phyloP scores from a whole-genome alignment of 2,329 filamentous ascomycete species.

The Fusarium sp. region DNA sequence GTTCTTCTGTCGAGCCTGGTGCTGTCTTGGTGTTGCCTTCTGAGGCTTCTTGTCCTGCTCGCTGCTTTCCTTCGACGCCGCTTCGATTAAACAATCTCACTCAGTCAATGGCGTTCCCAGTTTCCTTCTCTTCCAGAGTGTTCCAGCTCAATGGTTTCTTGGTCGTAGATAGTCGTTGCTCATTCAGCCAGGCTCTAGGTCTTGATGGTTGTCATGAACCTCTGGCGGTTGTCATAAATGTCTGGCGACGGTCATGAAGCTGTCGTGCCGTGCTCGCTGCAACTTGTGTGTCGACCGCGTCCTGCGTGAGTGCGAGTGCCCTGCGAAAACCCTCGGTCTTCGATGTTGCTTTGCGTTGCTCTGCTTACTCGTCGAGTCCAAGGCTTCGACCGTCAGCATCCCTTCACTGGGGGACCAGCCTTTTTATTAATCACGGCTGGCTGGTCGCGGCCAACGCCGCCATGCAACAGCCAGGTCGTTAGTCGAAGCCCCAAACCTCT shows the following conservation, averaged over 20 bases:
- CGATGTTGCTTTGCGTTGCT: background rate
- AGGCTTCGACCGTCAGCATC: conserved; percentile 9
- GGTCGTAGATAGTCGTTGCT: conserved; percentile 16
- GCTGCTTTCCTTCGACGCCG: background rate
- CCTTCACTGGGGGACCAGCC: conserved; percentile 22
- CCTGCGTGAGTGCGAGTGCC: conserved; percentile 19
- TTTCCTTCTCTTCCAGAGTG: conserved; percentile 20
- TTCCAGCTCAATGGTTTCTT: conserved; percentile 26
- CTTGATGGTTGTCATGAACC: conserved; percentile 3
- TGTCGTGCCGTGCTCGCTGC: conserved; percentile 9
- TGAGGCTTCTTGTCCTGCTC: conserved; percentile 3
- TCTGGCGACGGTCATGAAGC: background rate
- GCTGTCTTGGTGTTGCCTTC: background rate
- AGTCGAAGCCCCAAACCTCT: conserved; percentile 21
- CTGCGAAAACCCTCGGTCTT: conserved; percentile 21
- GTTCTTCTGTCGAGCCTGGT: background rate
- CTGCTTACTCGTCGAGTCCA: conserved; percentile 8
- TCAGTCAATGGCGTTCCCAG: background rate
- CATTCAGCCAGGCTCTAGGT: conserved; percentile 7
- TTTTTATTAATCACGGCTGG: conserved; percentile 29
- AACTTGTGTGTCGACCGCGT: conserved; percentile 18
- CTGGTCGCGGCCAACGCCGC: conserved; percentile 13
- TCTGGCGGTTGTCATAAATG: conserved; percentile 6
- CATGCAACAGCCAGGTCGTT: conserved; percentile 8
- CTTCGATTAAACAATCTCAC: background rate